A percentile compares a stretch with the other conserved stretches of the same genome.
Evolutionary conservation across 2,329 filamentous ascomycete species (phyloP).

Genomic region (Ceratocystis variospora): DNA sequence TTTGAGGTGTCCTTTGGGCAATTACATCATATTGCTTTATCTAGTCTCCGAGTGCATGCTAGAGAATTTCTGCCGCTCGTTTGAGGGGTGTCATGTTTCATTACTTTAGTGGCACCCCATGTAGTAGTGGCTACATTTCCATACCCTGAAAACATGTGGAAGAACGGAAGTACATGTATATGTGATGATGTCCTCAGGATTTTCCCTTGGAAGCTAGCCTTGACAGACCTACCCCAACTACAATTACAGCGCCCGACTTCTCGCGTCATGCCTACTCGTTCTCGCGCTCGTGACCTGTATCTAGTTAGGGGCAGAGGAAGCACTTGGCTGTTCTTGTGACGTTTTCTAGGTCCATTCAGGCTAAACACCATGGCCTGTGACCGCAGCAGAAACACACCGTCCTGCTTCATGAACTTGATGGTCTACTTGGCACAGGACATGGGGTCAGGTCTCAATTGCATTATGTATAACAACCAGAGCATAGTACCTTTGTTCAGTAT

Average conservation of each 20-base stretch:
- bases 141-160: not conserved
- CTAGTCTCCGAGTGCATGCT: constrained; percentile 23
- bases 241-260: not conserved
- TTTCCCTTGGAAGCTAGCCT: not conserved
- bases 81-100: constrained; percentile 33
- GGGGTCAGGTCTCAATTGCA: not conserved
- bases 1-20: constrained; percentile 17
- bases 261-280: not conserved
- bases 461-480: not conserved
- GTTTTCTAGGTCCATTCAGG: not conserved
- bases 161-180: not conserved
- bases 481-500: not conserved
- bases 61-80: constrained; percentile 30
- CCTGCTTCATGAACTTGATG: not conserved
- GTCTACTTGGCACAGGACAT: not conserved
- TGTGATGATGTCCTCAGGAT: not conserved
- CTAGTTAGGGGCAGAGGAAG: not conserved
- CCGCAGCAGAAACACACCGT: not conserved
- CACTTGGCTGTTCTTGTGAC: not conserved
- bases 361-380: not conserved
- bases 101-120: constrained; percentile 31
- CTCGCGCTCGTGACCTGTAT: not conserved
- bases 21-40: constrained; percentile 12
- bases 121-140: constrained; percentile 32
- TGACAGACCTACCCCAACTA: not conserved